Conservation (phyloP, 2,329 filamentous ascomycete species). For the Colletotrichum sojae region DNA sequence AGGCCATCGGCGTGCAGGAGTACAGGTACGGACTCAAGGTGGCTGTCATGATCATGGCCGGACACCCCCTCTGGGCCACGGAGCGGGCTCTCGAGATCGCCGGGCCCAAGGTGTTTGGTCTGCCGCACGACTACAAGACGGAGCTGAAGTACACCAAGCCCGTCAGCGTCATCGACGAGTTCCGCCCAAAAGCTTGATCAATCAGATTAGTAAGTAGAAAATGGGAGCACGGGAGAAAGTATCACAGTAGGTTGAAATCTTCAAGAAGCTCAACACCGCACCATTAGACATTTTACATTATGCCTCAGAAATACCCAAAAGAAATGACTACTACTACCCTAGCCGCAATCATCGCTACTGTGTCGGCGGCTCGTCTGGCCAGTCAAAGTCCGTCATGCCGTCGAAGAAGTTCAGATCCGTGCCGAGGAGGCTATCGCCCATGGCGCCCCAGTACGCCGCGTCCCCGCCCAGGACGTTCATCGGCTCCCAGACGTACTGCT, state of each 20-base stretch:
- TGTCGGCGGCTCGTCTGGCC: constrained; percentile 1
- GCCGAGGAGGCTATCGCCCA: constrained; percentile 10
- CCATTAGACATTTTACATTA: no score
- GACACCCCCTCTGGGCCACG: constrained; percentile 34
- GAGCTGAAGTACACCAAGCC: constrained; percentile 37
- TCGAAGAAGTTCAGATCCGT: constrained; percentile 2
- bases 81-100: constrained; percentile 44
- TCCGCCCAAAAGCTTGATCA: constrained; percentile 9
- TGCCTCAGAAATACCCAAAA: no score
- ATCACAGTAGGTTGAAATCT: no score
- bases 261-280: no score
- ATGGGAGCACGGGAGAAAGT: no score
- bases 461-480: constrained; percentile 11
- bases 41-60: constrained; percentile 40
- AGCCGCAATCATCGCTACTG: not conserved
- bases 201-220: no score
- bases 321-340: no score
- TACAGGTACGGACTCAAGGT: constrained; percentile 50
- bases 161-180: constrained; percentile 41
- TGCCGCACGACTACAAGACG: constrained; percentile 40
- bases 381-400: constrained; percentile 8
- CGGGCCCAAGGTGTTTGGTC: constrained; percentile 40
- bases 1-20: constrained; percentile 55
- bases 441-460: constrained; percentile 3
- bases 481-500: constrained; percentile 7